phyloP scores from a whole-genome alignment of 805 yeast genomes.

The Saturnispora sanitii region DNA sequence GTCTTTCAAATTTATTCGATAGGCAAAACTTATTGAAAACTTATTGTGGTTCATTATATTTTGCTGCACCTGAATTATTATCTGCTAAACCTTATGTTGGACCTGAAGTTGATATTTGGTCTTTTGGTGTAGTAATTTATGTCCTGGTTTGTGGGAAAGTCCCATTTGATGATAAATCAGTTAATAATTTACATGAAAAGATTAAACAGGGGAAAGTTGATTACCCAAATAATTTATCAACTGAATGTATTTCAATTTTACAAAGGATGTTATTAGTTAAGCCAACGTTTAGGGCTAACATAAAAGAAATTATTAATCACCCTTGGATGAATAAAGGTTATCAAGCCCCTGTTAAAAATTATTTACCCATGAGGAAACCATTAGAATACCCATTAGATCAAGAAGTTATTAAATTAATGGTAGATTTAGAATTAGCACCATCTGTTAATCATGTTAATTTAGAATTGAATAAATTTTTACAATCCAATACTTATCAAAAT shows the following conservation, averaged over 20 bases:
- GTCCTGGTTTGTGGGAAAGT: conserved; percentile 96
- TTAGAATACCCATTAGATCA: conserved; percentile 58
- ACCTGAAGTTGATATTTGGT: conserved; percentile 98
- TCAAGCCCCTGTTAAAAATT: conserved; percentile 60
- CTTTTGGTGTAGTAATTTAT: conserved; percentile 91
- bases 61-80: conserved; percentile 95
- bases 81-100: conserved; percentile 90
- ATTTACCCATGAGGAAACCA: conserved; percentile 73
- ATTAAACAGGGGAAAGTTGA: conserved; percentile 89
- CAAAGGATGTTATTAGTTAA: conserved; percentile 89
- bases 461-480: conserved; percentile 47
- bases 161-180: conserved; percentile 94
- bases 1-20: conserved; percentile 79
- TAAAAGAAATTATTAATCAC: conserved; percentile 71
- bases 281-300: conserved; percentile 68
- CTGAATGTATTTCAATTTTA: conserved; percentile 70
- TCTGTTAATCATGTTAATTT: conserved; percentile 46
- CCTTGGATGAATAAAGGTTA: conserved; percentile 94
- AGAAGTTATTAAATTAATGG: conserved; percentile 62
- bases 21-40: conserved; percentile 69
- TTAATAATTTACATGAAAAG: conserved; percentile 84
- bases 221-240: conserved; percentile 73
- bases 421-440: conserved; percentile 63
- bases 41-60: conserved; percentile 92
- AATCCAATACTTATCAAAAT: conserved; percentile 55